These are phyloP conservation scores for Penicillium sp. DNA, from an alignment of 2,329 filamentous ascomycete genomes.

Conservation along the genomic window DNA sequence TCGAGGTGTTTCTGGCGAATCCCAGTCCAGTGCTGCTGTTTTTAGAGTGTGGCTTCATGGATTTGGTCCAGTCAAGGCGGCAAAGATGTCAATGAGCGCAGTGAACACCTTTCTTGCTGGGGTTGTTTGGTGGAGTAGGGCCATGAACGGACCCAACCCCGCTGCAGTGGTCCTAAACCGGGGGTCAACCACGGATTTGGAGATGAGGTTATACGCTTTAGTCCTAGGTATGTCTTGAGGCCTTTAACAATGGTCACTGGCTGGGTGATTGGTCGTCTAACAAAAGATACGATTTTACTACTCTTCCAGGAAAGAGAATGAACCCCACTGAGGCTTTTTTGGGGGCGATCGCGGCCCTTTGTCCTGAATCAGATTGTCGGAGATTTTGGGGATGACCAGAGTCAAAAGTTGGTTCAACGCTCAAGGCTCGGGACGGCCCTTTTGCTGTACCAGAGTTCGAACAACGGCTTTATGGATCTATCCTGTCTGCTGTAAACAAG, in stretches of 20 bases:
- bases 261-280: not conserved
- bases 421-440: slow-evolving; percentile 39
- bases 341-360: not conserved
- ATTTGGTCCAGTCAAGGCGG: slow-evolving; percentile 12
- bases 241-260: slow-evolving; percentile 10
- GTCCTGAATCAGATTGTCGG: slow-evolving; percentile 15
- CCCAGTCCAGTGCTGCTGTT: slow-evolving; percentile 9
- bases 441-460: slow-evolving; percentile 35
- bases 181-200: slow-evolving; percentile 11
- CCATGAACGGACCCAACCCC: slow-evolving; percentile 16
- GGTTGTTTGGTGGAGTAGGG: slow-evolving; percentile 17
- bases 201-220: slow-evolving; percentile 8
- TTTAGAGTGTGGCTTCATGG: slow-evolving; percentile 9
- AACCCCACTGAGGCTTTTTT: slow-evolving; percentile 8
- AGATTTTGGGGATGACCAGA: slow-evolving; percentile 8
- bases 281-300: not conserved
- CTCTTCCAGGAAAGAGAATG: slow-evolving; percentile 6
- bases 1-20: slow-evolving; percentile 23
- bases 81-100: slow-evolving; percentile 18
- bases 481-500: not conserved
- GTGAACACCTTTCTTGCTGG: slow-evolving; percentile 21
- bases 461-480: slow-evolving; percentile 22
- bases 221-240: not conserved
- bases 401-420: slow-evolving; percentile 9
- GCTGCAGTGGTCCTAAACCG: slow-evolving; percentile 22